Base-by-base conservation (phyloP, 208 protist species). In the Wallacemonas sp. region DNA sequence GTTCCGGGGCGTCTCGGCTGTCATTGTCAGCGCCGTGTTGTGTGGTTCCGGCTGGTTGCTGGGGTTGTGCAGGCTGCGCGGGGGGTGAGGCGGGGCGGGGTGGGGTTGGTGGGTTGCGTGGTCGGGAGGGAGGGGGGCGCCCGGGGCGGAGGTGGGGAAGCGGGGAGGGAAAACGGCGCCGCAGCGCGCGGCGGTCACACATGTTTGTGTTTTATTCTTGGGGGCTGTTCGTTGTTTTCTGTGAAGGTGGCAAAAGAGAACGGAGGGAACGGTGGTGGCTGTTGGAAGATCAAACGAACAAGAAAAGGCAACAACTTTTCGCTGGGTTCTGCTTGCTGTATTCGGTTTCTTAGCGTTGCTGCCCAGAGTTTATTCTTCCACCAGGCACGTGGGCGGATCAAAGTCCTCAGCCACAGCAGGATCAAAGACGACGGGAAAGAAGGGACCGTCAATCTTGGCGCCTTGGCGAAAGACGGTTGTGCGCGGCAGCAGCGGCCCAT, bases 371-470 rank as follows among this genome's bases (percentile, higher is more conserved):
- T 24, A 55, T 24, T 55, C 19, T 3, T 19, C 21, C 0, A 55
- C 47, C 24, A 55, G 21, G 11, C 24, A 17, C 24, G 19, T 19
- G 8, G 47, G 47, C 17, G 47, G 47, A 32, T 55, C 47, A 32
- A 55, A 55, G 54, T 88, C 87, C 44, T 93, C 87, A 6, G 82
- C 74, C 72, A 93, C 80, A 32, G 83, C 85, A 0, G 89, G 89
- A 62, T 95, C 86, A 60, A 95, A 95, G 1, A 90, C 89, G 39
- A 85, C 77, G 2, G 89, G 89, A 65, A 87, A 95, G 69, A 82
- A 93, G 9, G 76, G 71, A 0, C 89, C 89, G 29, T 78, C 65
- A 21, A 95, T 75, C 29, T 65, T 70, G 6, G 78, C 76, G 33
- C 77, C 86, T 21, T 77, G 77, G 43, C 73, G 81, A 55, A 95